Evolutionary conservation across 306 rosid species (phyloP), one percentile per base, ranked within the genome.

Genomic region (Myrica gale): DNA sequence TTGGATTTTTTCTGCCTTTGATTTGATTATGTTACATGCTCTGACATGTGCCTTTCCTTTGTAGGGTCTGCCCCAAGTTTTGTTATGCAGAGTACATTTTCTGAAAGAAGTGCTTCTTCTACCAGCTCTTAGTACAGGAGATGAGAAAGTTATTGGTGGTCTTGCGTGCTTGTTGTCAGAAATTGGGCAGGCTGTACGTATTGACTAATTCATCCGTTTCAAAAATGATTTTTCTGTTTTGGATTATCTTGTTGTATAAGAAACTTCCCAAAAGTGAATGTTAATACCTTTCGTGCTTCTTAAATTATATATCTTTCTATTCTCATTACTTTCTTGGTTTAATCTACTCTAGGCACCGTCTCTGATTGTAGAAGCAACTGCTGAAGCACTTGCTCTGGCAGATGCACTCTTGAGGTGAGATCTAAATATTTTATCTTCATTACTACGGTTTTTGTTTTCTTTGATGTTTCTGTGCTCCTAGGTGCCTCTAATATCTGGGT

Each of bases 151-250:
- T 68, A 85, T 91, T 51, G 90, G 94, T 53, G 98, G 98, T 82
- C 91, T 94, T 46, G 96, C 98, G 41, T 88, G 94, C 89, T 86
- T 94, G 79, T 87, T 90, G 84, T 94, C 96, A 68, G 97, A 94
- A 88, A 87, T 94, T 82, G 98, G 98, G 72, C 98, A 94, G 80
- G 96, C 98, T 72, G 98, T 93, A 89, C 79, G 97, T 91, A 39
- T 73, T 76, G 66, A 53, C 45, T 57, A 26, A 12, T 57, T 37
- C 39, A 1, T 57, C 39, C 39, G 1, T 21, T 54, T 54, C 60
- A 54, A 57, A 20, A 57, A 8, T 19, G 23, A 57, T 57, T 21
- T 57, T 21, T 21, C 63, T 15, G 10, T 57, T 21, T 57, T 20
- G 39, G 63, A 57, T 9, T 4, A 5, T 21, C 32, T 57, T 37